A percentile compares a stretch with the other conserved stretches of the same genome.
These are phyloP conservation scores for Kregervanrija fluxuum DNA, from an alignment of 805 yeast species.

Conservation along the genomic window DNA sequence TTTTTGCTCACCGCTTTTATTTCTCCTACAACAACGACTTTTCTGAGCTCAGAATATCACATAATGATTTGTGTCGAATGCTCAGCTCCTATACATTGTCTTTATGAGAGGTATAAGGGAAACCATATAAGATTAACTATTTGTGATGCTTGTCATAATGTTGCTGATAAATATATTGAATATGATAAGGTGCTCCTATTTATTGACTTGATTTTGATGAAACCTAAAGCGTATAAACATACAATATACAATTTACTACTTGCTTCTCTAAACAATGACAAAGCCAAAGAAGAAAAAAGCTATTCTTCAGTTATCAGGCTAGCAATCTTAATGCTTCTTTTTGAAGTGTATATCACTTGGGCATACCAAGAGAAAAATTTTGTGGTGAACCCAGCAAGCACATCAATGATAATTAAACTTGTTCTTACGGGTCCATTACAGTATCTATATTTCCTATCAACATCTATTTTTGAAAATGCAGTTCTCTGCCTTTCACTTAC, in stretches of 20 bases:
- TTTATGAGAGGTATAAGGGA: conserved; percentile 68
- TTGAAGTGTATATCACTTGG: conserved; percentile 90
- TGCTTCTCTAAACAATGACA: neutral
- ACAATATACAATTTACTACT: conserved; percentile 62
- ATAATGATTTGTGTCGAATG: conserved; percentile 89
- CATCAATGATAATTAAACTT: conserved; percentile 19
- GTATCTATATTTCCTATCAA: conserved; percentile 48
- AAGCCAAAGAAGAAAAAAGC: neutral
- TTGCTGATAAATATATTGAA: conserved; percentile 89
- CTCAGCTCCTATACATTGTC: conserved; percentile 51
- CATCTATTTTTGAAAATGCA: conserved; percentile 34
- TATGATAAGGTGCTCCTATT: conserved; percentile 78
- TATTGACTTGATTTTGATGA: conserved; percentile 74
- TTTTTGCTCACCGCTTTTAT: no score
- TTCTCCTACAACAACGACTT: no score
- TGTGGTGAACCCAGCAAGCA: conserved; percentile 14
- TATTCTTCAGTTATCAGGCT: conserved; percentile 32
- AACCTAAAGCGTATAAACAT: conserved; percentile 86
- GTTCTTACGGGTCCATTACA: conserved; percentile 38
- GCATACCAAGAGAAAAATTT: conserved; percentile 71
- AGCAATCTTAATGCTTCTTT: conserved; percentile 57
- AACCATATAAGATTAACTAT: conserved; percentile 74
- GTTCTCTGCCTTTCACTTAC: conserved; percentile 10
- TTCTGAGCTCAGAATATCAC: no score
- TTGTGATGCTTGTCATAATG: conserved; percentile 62